A percentile compares a stretch with the other conserved stretches of the same genome.
Conservation (phyloP, 805 yeast genomes). For the Candida incommunis region DNA sequence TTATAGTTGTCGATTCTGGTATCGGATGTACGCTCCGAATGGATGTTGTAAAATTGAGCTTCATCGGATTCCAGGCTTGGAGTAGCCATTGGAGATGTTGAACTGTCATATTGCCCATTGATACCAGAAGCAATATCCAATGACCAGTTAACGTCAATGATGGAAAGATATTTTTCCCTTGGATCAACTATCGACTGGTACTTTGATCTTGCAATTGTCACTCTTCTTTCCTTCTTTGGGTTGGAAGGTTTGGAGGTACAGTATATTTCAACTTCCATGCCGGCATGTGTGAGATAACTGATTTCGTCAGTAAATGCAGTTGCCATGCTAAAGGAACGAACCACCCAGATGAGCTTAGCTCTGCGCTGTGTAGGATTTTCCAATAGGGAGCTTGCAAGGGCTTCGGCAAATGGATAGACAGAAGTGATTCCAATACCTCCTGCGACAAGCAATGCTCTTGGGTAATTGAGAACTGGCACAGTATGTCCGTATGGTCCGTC, state of each 20-base stretch:
- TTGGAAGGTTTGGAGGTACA: constrained; percentile 23
- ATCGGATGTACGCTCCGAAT: neutral
- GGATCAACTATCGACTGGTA: neutral
- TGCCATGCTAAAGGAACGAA: constrained; percentile 5
- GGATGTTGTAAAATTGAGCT: neutral
- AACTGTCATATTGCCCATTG: neutral
- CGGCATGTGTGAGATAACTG: constrained; percentile 31
- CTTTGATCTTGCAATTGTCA: neutral
- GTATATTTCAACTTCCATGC: constrained; percentile 34
- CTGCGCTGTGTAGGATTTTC: neutral
- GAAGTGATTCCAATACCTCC: constrained; percentile 59
- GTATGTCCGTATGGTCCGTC: constrained; percentile 52
- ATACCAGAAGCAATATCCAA: constrained; percentile 6
- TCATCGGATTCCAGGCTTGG: neutral
- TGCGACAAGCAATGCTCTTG: constrained; percentile 36
- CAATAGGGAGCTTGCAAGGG: constrained; percentile 8
- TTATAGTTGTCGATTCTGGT: neutral
- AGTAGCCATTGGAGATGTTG: neutral
- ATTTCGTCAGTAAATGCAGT: constrained; percentile 17
- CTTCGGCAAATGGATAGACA: constrained; percentile 32
- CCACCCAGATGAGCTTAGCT: constrained; percentile 1
- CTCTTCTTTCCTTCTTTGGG: constrained; percentile 9
- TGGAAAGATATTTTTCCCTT: constrained; percentile 1
- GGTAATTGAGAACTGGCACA: constrained; percentile 32
- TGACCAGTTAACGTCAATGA: neutral